Evolutionary conservation across 2,329 filamentous ascomycete genomes (phyloP), one percentile per base, ranked within the genome.

Genomic region (Tolypocladium endophyticum): DNA sequence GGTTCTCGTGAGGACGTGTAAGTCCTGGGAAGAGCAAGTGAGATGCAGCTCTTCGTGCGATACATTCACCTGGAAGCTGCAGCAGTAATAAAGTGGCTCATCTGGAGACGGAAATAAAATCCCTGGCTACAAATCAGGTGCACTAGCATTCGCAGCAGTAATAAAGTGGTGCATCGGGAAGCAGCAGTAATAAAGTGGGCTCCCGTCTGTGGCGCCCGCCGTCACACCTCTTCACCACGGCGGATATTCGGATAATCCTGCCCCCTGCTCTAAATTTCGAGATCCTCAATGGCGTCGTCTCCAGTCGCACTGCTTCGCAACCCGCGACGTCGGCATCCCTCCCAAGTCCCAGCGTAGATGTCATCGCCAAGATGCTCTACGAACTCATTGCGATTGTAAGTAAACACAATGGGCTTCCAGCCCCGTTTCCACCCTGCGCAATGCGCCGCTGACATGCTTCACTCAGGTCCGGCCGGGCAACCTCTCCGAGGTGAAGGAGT

Each of bases 401-500:
- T 14, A 45, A 23, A 2, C n/a, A 4, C 55, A 11, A 18, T 16
- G 4, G 1, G 16, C 43, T 25, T 35, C 45, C 50, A 39, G 56
- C 9, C 18, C 20, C n/a, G 28, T 30, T 39, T 9, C 5, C 25
- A n/a, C 30, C 18, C 1, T n/a, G 28, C 30, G 2, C 2, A 20
- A n/a, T 33, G 11, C 11, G 54, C 36, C 56, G 39, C 65, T 70
- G 66, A 70, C 39, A 50, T 38, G 20, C 5, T 14, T 14, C 14
- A 50, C 56, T 23, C 72, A 97, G 94, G 92, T 96, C 79, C 93
- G 94, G 71, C 90, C 92, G 67, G 90, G 90, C 81, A 93, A 86
- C 77, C 79, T 97, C 72, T 79, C 82, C 72, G 93, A 97, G 82
- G 92, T 97, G 70, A 95, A 93, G 85, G 93, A 97, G 92, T 97